phyloP scores from a whole-genome alignment of 495 filamentous ascomycete genomes.

The Arthonia radiata region DNA sequence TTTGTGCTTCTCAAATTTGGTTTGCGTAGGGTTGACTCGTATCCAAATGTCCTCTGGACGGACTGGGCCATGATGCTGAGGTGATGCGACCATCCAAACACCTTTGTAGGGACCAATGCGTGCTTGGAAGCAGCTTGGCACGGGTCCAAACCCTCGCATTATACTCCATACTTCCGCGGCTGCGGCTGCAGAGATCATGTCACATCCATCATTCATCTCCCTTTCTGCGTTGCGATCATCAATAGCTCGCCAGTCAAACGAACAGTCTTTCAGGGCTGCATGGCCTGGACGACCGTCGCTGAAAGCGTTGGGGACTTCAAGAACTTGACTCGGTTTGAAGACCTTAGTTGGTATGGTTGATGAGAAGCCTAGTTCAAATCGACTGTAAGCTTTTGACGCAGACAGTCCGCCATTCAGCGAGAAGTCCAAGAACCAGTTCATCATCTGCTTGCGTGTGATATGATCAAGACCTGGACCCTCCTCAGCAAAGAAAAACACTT shows the following conservation, averaged over 20 bases:
- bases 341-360: constrained; percentile 24
- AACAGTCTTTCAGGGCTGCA: neutral
- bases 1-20: constrained; percentile 46
- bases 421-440: constrained; percentile 25
- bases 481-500: constrained; percentile 28
- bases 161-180: constrained; percentile 32
- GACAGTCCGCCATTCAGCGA: constrained; percentile 17
- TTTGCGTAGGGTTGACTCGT: constrained; percentile 51
- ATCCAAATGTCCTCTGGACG: constrained; percentile 37
- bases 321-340: constrained; percentile 20
- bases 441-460: constrained; percentile 18
- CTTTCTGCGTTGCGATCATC: constrained; percentile 10
- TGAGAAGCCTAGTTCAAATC: constrained; percentile 17
- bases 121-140: constrained; percentile 53
- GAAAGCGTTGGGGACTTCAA: constrained; percentile 1
- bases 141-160: constrained; percentile 31
- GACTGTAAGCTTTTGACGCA: constrained; percentile 27
- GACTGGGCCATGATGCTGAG: constrained; percentile 13
- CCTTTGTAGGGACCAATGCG: constrained; percentile 72
- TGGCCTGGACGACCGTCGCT: neutral
- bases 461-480: constrained; percentile 19
- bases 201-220: constrained; percentile 75
- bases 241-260: neutral
- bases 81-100: constrained; percentile 53
- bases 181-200: constrained; percentile 37